Evolutionary conservation across 768 basidiomycete species (phyloP), one percentile per base, ranked within the genome.

Genomic region (Porpolomopsis calyptriformis): DNA sequence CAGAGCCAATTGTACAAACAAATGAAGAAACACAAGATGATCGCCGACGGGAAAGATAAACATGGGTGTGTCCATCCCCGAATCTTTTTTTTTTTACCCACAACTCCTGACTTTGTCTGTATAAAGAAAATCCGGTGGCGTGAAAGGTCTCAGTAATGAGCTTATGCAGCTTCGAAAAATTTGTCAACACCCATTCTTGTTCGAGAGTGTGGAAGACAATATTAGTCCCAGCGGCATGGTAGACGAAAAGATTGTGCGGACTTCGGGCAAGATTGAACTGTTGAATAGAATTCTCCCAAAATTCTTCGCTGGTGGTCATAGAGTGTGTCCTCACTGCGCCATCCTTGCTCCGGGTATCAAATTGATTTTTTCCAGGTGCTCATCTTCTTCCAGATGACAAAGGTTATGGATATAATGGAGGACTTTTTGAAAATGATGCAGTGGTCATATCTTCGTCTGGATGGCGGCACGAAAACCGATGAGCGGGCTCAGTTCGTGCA

Each of bases 311-410:
- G 90, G 87, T 4, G 86, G 84, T 3, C 96, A 98, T 68, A 80
- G 93, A 59, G 89, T 88, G 57, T 39, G 76, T 53, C 27, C 9
- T 49, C 43, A 19, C 34, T 35, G 11, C 11, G 12, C 33, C 45
- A 4, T 22, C 25, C 18, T 36, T 19, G 6, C 20, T 35, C n/a
- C 36, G 45, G 43, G 34, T 16, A 35, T 44, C 35, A 49, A 41
- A 36, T 40, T 46, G 11, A 42, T 27, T 25, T 38, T 14, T 22
- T 46, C 0, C 52, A 91, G 86, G 89, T 94, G 38, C 79, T 99
- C 47, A 97, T 99, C 55, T 98, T 99, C 79, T 98, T 98, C 82
- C 96, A 99, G 66, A 97, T 98, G 96, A 97, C 93, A 12, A 88
- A 91, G 58, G 90, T 97, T 55, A 96, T 98, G 93, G 89, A 94